phyloP scores from a whole-genome alignment of 2,329 filamentous ascomycete species.

The Penicillium sp. region DNA sequence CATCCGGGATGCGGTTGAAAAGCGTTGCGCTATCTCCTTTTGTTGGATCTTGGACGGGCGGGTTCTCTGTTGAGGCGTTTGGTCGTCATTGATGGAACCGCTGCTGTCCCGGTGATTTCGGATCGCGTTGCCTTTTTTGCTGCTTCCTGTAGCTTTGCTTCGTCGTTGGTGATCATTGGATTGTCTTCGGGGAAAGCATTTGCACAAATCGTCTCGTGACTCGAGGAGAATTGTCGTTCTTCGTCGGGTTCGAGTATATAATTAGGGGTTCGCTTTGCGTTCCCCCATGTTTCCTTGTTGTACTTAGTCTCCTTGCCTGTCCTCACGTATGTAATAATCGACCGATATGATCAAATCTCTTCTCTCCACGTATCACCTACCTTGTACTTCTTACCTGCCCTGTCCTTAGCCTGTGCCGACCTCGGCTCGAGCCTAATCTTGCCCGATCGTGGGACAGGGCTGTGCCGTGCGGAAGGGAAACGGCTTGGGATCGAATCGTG shows the following conservation, averaged over 20 bases:
- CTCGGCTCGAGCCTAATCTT: too few relatives aligned
- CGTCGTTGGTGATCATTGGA: neutral
- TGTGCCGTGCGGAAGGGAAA: neutral
- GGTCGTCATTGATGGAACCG: slow-evolving; percentile 9
- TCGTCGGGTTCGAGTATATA: slow-evolving; percentile 1
- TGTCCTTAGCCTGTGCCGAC: neutral
- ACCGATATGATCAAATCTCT: neutral
- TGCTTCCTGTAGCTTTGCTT: neutral
- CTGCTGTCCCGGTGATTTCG: neutral
- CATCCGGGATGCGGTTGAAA: slow-evolving; percentile 9
- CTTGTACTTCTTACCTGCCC: neutral
- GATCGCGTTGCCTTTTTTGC: neutral
- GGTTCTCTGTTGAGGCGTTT: slow-evolving; percentile 11
- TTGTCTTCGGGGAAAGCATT: neutral
- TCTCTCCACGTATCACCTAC: neutral
- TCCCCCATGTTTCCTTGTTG: slow-evolving; percentile 15
- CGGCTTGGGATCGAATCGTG: neutral
- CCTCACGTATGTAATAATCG: slow-evolving; percentile 14
- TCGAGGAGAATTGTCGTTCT: neutral
- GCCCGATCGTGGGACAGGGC: neutral
- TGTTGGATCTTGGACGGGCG: neutral
- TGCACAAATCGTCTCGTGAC: slow-evolving; percentile 8
- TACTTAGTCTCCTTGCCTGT: slow-evolving; percentile 18
- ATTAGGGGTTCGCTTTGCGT: neutral
- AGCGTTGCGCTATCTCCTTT: neutral